These are phyloP conservation scores for Neospora caninum DNA, from an alignment of 169 alveolate species.

Conservation along the genomic window DNA sequence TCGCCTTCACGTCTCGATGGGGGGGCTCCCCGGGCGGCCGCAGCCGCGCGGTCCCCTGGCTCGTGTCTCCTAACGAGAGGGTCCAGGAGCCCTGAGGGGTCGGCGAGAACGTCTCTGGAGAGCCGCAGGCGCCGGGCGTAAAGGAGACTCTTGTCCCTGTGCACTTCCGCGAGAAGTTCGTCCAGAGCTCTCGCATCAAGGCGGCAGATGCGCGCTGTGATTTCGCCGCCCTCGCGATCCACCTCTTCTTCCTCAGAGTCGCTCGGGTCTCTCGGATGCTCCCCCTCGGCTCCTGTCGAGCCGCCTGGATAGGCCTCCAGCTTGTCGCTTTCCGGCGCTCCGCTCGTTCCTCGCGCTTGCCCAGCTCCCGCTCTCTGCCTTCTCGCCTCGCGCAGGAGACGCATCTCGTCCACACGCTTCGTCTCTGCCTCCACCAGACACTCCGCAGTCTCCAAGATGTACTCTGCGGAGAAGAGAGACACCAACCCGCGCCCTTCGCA, in stretches of 20 bases:
- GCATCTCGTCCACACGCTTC: not conserved
- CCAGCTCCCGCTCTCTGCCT: not conserved
- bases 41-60: not conserved
- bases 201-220: not conserved
- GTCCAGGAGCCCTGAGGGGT: not conserved
- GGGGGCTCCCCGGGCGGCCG: not conserved
- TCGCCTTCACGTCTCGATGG: too few species aligned
- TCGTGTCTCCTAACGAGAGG: not conserved
- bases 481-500: not conserved
- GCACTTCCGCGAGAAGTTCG: conserved; percentile 4
- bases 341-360: not conserved
- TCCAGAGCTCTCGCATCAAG: not conserved
- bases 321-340: not conserved
- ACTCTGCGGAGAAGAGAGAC: conserved; percentile 10
- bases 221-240: conserved; percentile 10
- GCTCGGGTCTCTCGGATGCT: not conserved
- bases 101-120: not conserved
- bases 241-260: not conserved
- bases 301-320: not conserved
- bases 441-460: conserved; percentile 21
- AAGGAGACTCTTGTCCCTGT: not conserved
- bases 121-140: not conserved
- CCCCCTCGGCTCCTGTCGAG: not conserved
- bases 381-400: not conserved
- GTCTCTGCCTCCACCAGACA: not conserved